phyloP scores from a whole-genome alignment of 2,329 filamentous ascomycete species.

The Aureobasidium sp. region DNA sequence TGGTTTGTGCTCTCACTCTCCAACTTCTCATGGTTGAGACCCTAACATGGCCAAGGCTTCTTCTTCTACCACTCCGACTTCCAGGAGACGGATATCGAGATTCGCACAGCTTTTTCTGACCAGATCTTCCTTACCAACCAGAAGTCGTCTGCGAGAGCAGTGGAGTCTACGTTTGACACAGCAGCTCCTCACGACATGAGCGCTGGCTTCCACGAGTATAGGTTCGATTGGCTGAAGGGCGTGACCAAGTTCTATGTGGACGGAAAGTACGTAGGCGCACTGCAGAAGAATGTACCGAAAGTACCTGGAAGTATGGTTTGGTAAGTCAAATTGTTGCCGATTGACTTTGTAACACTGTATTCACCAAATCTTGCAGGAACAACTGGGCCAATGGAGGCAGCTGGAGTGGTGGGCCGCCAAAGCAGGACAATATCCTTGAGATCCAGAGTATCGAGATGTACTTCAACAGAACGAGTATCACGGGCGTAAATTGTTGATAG shows the following conservation, averaged over 20 bases:
- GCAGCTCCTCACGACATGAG: constrained; percentile 52
- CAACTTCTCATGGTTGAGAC: background rate
- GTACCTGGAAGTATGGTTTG: constrained; percentile 59
- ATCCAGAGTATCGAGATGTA: constrained; percentile 69
- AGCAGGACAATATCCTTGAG: constrained; percentile 53
- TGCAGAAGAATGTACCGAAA: constrained; percentile 42
- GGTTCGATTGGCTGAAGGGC: constrained; percentile 63
- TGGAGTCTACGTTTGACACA: constrained; percentile 54
- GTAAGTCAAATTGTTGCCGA: background rate
- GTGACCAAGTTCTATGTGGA: constrained; percentile 65
- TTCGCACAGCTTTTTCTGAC: constrained; percentile 9
- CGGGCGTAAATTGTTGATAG: background rate
- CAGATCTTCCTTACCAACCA: constrained; percentile 46
- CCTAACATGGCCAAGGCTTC: constrained; percentile 41
- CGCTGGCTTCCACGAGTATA: constrained; percentile 70
- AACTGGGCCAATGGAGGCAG: constrained; percentile 54
- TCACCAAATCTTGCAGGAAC: constrained; percentile 31
- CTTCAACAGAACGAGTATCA: constrained; percentile 51
- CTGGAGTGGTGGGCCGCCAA: constrained; percentile 67
- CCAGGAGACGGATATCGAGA: constrained; percentile 73
- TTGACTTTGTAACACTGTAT: background rate
- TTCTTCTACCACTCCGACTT: constrained; percentile 78
- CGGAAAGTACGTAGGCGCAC: constrained; percentile 49
- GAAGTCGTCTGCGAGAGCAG: constrained; percentile 56
- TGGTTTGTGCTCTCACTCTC: constrained; percentile 24